A percentile compares a stretch with the other conserved stretches of the same genome.
Conservation (phyloP, 2,329 filamentous ascomycete species). For the Fusarium nurragi region DNA sequence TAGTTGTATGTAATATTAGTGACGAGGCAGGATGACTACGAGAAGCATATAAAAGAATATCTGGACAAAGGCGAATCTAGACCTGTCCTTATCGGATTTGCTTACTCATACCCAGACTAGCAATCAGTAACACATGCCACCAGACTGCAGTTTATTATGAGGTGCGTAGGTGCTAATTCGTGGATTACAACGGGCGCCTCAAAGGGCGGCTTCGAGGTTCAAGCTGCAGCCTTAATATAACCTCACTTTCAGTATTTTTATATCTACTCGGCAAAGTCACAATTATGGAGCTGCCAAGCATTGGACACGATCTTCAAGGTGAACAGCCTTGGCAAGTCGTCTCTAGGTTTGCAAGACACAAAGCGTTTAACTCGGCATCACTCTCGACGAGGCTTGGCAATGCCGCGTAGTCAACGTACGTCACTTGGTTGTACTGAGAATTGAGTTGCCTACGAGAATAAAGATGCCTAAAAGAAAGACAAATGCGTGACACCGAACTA, state of each 20-base stretch:
- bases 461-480: constrained; percentile 2
- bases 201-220: background rate
- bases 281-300: constrained; percentile 10
- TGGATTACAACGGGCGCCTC: background rate
- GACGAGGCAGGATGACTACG: background rate
- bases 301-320: background rate
- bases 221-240: background rate
- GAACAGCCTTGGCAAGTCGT: constrained; percentile 14
- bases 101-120: background rate
- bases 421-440: constrained; percentile 31
- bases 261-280: background rate
- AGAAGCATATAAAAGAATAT: background rate
- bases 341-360: constrained; percentile 9
- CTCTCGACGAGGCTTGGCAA: constrained; percentile 30
- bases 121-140: background rate
- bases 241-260: constrained; percentile 1
- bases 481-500: background rate
- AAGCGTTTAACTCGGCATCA: constrained; percentile 21
- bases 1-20: constrained; percentile 1
- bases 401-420: constrained; percentile 37
- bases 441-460: constrained; percentile 12
- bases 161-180: background rate
- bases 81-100: background rate
- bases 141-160: background rate
- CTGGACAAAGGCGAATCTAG: background rate